Evolutionary conservation across 2,329 filamentous ascomycete genomes (phyloP), one percentile per base, ranked within the genome.

Genomic region (Colletotrichum sp.): DNA sequence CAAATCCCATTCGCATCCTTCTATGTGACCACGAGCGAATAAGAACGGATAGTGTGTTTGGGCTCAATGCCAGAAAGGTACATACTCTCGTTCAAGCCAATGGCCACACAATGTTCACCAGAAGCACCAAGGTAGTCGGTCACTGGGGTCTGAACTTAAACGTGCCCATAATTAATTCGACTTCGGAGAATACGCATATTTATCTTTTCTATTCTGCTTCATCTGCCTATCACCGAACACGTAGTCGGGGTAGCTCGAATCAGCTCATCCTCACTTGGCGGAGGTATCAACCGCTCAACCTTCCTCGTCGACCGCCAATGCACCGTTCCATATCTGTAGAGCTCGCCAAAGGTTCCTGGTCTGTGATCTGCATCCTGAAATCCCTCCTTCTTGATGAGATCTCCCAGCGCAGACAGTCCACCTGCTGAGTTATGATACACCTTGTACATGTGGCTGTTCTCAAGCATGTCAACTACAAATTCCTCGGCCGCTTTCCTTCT

Each of bases 401-500:
- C 83, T 9, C 83, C 83, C 1, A 85, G 76, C 6, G 83, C 82
- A 1, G 81, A 82, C 1, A 74, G 25, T 0, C 78, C 81, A 4
- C 79, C 81, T 1, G 81, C 81, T 5, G 83, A 83, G 22, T 83
- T 85, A n/a, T 84, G 83, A 65, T 83, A 84, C 5, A 83, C 78
- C 76, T 85, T 85, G 67, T 84, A 84, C 78, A 84, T 84, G 61
- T 83, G 79, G 36, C 82, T 84, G 18, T 82, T 79, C 67, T 83
- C 80, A 1, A 85, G 68, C 77, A 84, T 78, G 27, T 84, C 81
- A 0, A 84, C 56, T 3, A 85, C 74, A 68, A 85, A 84, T 1
- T 69, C 78, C 39, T 85, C 82, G 0, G 82, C 82, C 15, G 76
- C 78, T 6, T 43, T 27, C 9, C 80, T 75, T 73, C 80, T 84